Percentiles rank a stretch among this genome's conserved stretches.
These are phyloP conservation scores for Didymella sp. DNA, from an alignment of 2,329 filamentous ascomycete species.

Conservation along the genomic window DNA sequence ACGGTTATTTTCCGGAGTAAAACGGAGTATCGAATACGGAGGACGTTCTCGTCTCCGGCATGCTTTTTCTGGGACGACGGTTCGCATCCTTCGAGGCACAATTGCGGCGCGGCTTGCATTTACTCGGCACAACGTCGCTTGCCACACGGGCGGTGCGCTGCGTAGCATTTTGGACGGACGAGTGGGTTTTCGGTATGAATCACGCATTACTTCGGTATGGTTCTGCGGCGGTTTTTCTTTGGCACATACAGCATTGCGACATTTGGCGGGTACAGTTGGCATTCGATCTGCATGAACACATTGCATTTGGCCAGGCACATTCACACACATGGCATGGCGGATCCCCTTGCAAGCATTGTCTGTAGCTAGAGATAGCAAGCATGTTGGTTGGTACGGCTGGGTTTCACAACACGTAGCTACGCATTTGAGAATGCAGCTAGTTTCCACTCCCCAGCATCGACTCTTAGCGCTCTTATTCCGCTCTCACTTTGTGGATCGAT, in stretches of 20 bases:
- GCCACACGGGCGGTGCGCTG: conserved; percentile 22
- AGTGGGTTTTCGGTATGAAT: conserved; percentile 14
- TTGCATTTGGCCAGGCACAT: conserved; percentile 29
- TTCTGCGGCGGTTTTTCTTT: conserved; percentile 10
- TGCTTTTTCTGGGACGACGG: conserved; percentile 16
- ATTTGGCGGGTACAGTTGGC: conserved; percentile 1
- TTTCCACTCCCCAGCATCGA: conserved; percentile 23
- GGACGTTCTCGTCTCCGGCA: not conserved
- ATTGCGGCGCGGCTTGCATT: conserved; percentile 26
- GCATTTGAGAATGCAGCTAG: conserved; percentile 23
- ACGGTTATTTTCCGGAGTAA: conserved; percentile 10
- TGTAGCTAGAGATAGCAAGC: conserved; percentile 17
- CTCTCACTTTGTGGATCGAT: conserved; percentile 12
- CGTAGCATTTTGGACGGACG: conserved; percentile 13
- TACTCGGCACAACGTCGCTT: conserved; percentile 21
- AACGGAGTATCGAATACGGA: conserved; percentile 11
- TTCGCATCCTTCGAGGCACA: conserved; percentile 13
- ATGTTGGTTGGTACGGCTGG: conserved; percentile 17
- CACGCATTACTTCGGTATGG: conserved; percentile 19
- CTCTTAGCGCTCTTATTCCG: conserved; percentile 11
- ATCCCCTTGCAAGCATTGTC: conserved; percentile 23
- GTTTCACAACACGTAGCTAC: conserved; percentile 36
- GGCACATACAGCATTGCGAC: conserved; percentile 20
- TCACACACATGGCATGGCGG: conserved; percentile 34
- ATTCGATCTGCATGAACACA: conserved; percentile 13